These are phyloP conservation scores for Parmelia sp. DNA, from an alignment of 495 filamentous ascomycete genomes.

Conservation along the genomic window DNA sequence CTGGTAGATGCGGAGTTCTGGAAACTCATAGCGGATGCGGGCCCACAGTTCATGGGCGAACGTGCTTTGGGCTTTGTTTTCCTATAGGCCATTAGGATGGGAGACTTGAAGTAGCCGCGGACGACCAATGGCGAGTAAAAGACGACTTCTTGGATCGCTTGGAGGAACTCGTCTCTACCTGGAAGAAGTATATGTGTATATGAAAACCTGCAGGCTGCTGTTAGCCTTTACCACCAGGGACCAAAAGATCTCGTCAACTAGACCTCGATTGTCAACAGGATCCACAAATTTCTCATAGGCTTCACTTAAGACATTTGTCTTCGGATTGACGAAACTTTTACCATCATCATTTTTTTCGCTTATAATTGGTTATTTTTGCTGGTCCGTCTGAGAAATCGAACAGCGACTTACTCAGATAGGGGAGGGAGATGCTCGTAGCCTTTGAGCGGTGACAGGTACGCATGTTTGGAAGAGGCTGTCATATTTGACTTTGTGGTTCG, in stretches of 20 bases:
- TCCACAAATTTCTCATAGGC: constrained; percentile 60
- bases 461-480: constrained; percentile 36
- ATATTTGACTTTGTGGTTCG: constrained; percentile 10
- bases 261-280: constrained; percentile 54
- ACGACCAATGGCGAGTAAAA: constrained; percentile 51
- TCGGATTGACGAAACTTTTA: constrained; percentile 58
- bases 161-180: constrained; percentile 52
- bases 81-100: neutral
- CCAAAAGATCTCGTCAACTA: neutral
- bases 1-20: constrained; percentile 75
- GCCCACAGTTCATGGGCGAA: constrained; percentile 70
- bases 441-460: constrained; percentile 59
- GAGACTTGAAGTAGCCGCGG: too few relatives aligned
- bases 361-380: constrained; percentile 9
- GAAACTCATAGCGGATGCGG: constrained; percentile 76
- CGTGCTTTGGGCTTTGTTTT: constrained; percentile 21
- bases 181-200: constrained; percentile 60
- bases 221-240: constrained; percentile 42
- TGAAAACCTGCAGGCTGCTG: constrained; percentile 63
- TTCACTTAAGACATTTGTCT: constrained; percentile 49
- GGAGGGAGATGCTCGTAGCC: constrained; percentile 60
- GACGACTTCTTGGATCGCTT: constrained; percentile 36
- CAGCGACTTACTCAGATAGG: constrained; percentile 51
- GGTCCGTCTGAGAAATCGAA: neutral
- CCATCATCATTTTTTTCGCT: constrained; percentile 53